phyloP scores from a whole-genome alignment of 208 protist genomes.

The Acanthamoeba quina region DNA sequence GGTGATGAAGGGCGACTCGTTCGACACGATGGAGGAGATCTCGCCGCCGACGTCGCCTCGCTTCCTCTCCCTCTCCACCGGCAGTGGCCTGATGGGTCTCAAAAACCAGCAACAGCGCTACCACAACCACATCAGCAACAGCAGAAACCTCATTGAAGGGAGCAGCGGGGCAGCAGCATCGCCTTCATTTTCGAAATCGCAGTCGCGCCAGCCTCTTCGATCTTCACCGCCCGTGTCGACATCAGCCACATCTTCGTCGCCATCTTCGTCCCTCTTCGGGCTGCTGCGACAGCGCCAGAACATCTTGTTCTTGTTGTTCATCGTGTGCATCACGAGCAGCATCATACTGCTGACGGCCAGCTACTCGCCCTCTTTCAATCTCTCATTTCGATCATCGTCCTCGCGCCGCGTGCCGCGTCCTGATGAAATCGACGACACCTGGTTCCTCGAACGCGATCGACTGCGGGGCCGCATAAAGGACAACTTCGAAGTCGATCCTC shows the following conservation, averaged over 20 bases:
- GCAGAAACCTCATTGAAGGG: constrained; percentile 2
- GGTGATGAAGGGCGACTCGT: constrained; percentile 12
- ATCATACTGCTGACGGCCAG: neutral
- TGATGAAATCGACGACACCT: neutral
- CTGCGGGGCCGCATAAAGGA: neutral
- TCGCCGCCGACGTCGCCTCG: neutral
- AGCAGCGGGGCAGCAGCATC: neutral
- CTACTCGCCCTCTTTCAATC: neutral
- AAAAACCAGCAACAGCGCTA: neutral
- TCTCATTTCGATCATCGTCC: neutral
- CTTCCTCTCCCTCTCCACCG: constrained; percentile 33
- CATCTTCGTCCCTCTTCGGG: neutral
- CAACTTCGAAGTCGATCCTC: neutral
- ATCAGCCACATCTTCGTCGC: too few relatives aligned
- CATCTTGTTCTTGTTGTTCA: neutral
- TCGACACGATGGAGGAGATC: constrained; percentile 10
- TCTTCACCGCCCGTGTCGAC: neutral
- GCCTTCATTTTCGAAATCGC: neutral
- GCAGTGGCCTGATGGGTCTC: neutral
- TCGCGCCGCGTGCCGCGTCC: neutral
- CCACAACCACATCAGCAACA: neutral
- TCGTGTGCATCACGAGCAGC: neutral
- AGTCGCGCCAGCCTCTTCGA: neutral
- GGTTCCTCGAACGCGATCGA: constrained; percentile 7
- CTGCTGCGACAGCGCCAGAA: neutral